A percentile compares a stretch with the other conserved stretches of the same genome.
These are phyloP conservation scores for Phlegmacium glaucopus DNA, from an alignment of 768 basidiomycete species.

Conservation along the genomic window DNA sequence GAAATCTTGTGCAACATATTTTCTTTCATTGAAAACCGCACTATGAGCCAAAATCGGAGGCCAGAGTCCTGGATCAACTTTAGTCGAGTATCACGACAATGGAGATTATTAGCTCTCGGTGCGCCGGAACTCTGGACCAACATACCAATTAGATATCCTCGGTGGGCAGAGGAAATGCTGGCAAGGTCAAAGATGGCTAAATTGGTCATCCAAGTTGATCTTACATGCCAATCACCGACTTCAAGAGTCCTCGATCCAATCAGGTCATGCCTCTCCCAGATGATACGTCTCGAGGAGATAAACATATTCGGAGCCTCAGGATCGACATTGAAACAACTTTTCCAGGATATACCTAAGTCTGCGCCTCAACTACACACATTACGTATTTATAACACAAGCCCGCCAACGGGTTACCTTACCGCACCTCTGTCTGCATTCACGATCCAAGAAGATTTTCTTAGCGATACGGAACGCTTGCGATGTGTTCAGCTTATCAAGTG, in stretches of 20 bases:
- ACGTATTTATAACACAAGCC: slow-evolving; percentile 12
- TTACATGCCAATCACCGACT: slow-evolving; percentile 20
- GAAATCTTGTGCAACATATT: slow-evolving; percentile 41
- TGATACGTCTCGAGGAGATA: neutral
- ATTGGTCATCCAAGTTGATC: slow-evolving; percentile 24
- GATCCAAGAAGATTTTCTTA: neutral
- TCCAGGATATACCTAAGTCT: slow-evolving; percentile 5
- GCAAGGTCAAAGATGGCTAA: slow-evolving; percentile 40
- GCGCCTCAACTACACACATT: slow-evolving; percentile 12
- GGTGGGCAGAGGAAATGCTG: slow-evolving; percentile 41
- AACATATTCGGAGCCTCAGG: neutral
- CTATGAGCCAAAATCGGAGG: neutral
- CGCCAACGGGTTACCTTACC: slow-evolving; percentile 26
- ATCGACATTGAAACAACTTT: neutral
- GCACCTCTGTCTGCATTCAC: slow-evolving; percentile 22
- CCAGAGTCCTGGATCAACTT: slow-evolving; percentile 31
- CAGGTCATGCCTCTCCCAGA: neutral
- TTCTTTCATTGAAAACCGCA: slow-evolving; percentile 18
- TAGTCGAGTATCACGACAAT: slow-evolving; percentile 39
- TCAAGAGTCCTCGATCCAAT: neutral
- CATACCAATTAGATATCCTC: slow-evolving; percentile 27
- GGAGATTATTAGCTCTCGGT: slow-evolving; percentile 40
- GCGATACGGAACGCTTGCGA: slow-evolving; percentile 21
- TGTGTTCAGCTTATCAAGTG: slow-evolving; percentile 32
- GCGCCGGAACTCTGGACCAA: slow-evolving; percentile 40